Percentiles rank a stretch among this genome's conserved stretches.
phyloP scores from a whole-genome alignment of 2,329 filamentous ascomycete genomes.

The Colletotrichum limetticola region DNA sequence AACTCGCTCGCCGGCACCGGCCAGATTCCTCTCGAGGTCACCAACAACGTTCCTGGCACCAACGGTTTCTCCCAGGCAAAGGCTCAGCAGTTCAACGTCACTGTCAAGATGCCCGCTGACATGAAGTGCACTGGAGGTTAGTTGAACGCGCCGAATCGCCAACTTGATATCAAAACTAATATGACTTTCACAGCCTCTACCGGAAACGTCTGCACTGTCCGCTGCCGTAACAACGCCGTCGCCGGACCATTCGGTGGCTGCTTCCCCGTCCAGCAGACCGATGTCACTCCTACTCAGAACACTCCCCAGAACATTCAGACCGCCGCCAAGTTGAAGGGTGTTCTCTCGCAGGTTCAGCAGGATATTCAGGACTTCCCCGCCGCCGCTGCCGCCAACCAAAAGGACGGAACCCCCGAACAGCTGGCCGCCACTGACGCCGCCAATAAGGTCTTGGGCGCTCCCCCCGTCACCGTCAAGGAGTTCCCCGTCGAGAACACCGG shows the following conservation, averaged over 20 bases:
- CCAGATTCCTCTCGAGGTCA: slow-evolving; percentile 59
- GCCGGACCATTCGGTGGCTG: slow-evolving; percentile 69
- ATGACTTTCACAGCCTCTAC: slow-evolving; percentile 55
- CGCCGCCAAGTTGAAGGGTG: slow-evolving; percentile 53
- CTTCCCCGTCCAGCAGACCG: slow-evolving; percentile 66
- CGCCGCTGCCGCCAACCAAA: slow-evolving; percentile 54
- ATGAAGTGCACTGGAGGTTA: slow-evolving; percentile 62
- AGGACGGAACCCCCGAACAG: slow-evolving; percentile 46
- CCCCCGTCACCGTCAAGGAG: slow-evolving; percentile 40
- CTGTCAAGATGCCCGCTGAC: slow-evolving; percentile 60
- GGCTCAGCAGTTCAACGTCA: slow-evolving; percentile 66
- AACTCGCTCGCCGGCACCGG: slow-evolving; percentile 56
- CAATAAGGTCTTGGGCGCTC: slow-evolving; percentile 47
- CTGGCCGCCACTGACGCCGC: slow-evolving; percentile 49
- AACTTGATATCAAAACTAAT: slow-evolving; percentile 12
- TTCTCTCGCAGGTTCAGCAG: slow-evolving; percentile 57
- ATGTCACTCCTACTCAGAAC: slow-evolving; percentile 54
- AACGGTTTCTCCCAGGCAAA: slow-evolving; percentile 69
- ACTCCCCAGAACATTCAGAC: slow-evolving; percentile 58
- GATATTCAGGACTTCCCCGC: slow-evolving; percentile 62
- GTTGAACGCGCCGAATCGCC: slow-evolving; percentile 34
- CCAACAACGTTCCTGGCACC: slow-evolving; percentile 67
- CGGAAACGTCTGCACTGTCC: slow-evolving; percentile 68
- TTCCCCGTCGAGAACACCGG: slow-evolving; percentile 41
- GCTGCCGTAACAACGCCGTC: slow-evolving; percentile 67